Base-by-base conservation (phyloP, 2,329 filamentous ascomycete genomes). In the Tolypocladium album region DNA sequence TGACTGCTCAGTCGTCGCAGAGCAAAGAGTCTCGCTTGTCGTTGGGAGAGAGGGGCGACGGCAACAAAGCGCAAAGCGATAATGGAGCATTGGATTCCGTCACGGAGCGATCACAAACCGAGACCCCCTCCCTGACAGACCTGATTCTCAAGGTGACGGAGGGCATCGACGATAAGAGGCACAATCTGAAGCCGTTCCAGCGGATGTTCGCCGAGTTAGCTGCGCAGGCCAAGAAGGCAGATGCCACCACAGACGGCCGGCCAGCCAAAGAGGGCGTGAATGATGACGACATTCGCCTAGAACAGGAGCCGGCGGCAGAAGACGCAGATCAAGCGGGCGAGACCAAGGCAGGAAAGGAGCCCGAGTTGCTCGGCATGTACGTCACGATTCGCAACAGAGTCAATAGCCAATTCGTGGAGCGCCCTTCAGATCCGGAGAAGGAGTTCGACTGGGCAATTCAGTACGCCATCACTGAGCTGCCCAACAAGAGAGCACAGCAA, bases 351-450 rank as follows among this genome's bases (percentile, higher is more conserved):
- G 53, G 40, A 27, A 36, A 45, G 27, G 40, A 34, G 27, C 39
- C 36, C 20, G 56, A 45, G 34, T 57, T 42, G 40, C 56, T 91
- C 34, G 89, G 84, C 45, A 84, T 94, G 80, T 85, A 85, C 17
- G 76, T 97, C 59, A 87, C 84, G 0, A 77, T 90, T 57, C 84
- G 84, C 64, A 94, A 89, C 76, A 83, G 82, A 64, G 82, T 96
- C 59, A 88, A 94, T 67, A 86, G 82, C 22, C 59, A 76, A 15
- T 81, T 82, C 59, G 83, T 90, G 1, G 69, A 76, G 0, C 85
- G 91, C 3, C 89, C 91, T 2, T 47, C 0, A 64, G 73, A 17
- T 70, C 87, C 55, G 71, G 58, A 0, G 39, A 67, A 17, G 24
- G 12, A 7, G 0, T 61, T 71, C 69, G 61, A 85, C 64, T 97